Percentiles rank a stretch among this genome's conserved stretches.
These are phyloP conservation scores for Cyclotella kingstonii DNA, from an alignment of 108 stramenopile species.

Conservation along the genomic window DNA sequence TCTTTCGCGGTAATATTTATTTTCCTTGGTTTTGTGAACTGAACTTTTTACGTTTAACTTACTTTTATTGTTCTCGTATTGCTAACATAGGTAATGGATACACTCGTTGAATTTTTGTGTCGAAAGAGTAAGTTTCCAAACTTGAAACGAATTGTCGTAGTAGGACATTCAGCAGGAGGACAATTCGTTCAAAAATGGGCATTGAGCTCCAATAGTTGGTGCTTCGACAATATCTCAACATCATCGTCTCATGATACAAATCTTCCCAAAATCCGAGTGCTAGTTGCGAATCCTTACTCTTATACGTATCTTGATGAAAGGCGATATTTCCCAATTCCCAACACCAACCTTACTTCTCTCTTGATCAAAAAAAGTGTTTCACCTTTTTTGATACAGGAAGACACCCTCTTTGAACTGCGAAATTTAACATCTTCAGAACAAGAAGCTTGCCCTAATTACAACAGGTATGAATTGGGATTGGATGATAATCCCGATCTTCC, in stretches of 20 bases:
- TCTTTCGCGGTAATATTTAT: constrained; percentile 64
- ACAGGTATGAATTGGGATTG: constrained; percentile 76
- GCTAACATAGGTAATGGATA: too few species aligned
- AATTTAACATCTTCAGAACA: constrained; percentile 10
- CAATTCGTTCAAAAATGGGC: constrained; percentile 80
- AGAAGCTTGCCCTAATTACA: constrained; percentile 52
- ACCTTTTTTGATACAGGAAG: too few species aligned
- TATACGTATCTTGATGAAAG: too few species aligned
- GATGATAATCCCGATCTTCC: constrained; percentile 42
- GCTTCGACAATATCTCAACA: too few species aligned
- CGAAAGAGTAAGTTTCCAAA: constrained; percentile 41
- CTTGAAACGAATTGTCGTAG: constrained; percentile 56
- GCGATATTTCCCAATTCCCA: constrained; percentile 31
- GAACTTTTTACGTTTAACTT: too few species aligned
- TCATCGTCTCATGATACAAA: too few species aligned
- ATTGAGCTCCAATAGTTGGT: constrained; percentile 60
- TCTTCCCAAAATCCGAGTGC: too few species aligned
- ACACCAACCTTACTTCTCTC: background rate
- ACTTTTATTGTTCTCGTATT: too few species aligned
- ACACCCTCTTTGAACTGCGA: constrained; percentile 15
- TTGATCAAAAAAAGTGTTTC: background rate
- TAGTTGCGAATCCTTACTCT: too few species aligned
- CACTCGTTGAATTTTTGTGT: constrained; percentile 46
- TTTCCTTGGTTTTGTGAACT: too few species aligned
- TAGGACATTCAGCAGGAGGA: constrained; percentile 83